Base-by-base conservation (phyloP, 1,139 yeast genomes). In the Arxiozyma slooffiae region DNA sequence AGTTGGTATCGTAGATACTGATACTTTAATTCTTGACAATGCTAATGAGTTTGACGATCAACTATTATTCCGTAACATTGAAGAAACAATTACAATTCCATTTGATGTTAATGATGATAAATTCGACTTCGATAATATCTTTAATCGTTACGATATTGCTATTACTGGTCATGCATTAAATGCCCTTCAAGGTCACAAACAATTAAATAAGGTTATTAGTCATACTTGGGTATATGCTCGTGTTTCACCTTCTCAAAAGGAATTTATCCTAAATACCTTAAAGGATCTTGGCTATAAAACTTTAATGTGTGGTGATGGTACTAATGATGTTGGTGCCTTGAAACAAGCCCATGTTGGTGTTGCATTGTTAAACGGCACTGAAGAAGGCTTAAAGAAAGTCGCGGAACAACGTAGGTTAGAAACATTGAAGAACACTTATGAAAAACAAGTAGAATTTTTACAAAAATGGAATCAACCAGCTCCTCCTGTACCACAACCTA, bases 281-380 rank as follows among this genome's bases (percentile, higher is more conserved):
- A 92, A 92, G 69, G 84, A 81, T 53, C 80, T 89, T 66, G 97
- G 97, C 37, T 92, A 90, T 70, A 85, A 80, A 63, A 92, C 98
- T 37, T 78, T 94, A 61, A 92, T 92, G 99, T 92, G 98, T 72
- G 99, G 99, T 75, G 99, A 92, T 71, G 99, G 99, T 71, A 92
- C 99, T 37, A 92, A 92, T 67, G 99, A 92, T 75, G 98, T 92
- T 51, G 99, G 99, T 69, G 99, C 99, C 50, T 79, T 92, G 71
- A 94, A 92, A 69, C 97, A 92, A 73, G 97, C 99, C 8, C 96
- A 92, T 64, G 84, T 92, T 66, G 98, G 98, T 74, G 90, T 92
- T 65, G 99, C 99, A 17, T 74, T 92, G 59, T 77, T 94, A 67
- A 94, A 94, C 64, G 99, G 97, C 72, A 89, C 98, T 52, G 96